A percentile compares a stretch with the other conserved stretches of the same genome.
Evolutionary conservation across 2,329 filamentous ascomycete genomes (phyloP).

Genomic region (Cytospora leucostoma): DNA sequence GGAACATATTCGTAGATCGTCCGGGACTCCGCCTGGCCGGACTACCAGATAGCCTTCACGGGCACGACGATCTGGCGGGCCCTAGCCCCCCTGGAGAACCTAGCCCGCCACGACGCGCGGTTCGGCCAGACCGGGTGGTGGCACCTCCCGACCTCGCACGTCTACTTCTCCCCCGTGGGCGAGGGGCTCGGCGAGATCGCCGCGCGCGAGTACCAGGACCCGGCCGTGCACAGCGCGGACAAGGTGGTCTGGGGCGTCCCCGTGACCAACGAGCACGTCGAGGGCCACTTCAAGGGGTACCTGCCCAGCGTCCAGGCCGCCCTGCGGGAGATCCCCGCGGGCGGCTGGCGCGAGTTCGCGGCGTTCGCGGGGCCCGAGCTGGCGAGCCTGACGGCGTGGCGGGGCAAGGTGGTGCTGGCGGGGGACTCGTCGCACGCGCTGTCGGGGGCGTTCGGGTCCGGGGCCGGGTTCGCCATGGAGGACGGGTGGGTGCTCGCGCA

Average conservation of each 20-base stretch:
- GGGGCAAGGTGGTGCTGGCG: conserved; percentile 49
- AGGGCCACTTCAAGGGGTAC: conserved; percentile 39
- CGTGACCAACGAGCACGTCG: conserved; percentile 39
- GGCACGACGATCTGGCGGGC: conserved; percentile 52
- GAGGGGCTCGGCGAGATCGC: conserved; percentile 44
- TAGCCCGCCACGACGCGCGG: conserved; percentile 36
- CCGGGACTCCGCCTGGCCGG: conserved; percentile 23
- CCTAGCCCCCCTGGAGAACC: conserved; percentile 41
- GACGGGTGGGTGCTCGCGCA: conserved; percentile 36
- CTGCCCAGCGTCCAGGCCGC: conserved; percentile 23
- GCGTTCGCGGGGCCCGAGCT: conserved; percentile 37
- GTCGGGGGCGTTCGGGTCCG: conserved; percentile 46
- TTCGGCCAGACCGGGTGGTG: conserved; percentile 43
- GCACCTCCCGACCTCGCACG: conserved; percentile 45
- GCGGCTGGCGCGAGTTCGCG: conserved; percentile 32
- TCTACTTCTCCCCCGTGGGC: conserved; percentile 45
- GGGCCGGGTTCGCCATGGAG: conserved; percentile 43
- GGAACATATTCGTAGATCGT: conserved; percentile 15
- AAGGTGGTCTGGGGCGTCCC: conserved; percentile 42
- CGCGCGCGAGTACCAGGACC: conserved; percentile 38
- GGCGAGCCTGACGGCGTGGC: conserved; percentile 31
- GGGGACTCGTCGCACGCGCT: conserved; percentile 59
- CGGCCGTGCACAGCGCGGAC: conserved; percentile 34
- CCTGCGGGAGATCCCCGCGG: conserved; percentile 11
- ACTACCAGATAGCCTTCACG: conserved; percentile 34